Base-by-base conservation (phyloP, 495 filamentous ascomycete genomes). In the Trichoderma reesei region DNA sequence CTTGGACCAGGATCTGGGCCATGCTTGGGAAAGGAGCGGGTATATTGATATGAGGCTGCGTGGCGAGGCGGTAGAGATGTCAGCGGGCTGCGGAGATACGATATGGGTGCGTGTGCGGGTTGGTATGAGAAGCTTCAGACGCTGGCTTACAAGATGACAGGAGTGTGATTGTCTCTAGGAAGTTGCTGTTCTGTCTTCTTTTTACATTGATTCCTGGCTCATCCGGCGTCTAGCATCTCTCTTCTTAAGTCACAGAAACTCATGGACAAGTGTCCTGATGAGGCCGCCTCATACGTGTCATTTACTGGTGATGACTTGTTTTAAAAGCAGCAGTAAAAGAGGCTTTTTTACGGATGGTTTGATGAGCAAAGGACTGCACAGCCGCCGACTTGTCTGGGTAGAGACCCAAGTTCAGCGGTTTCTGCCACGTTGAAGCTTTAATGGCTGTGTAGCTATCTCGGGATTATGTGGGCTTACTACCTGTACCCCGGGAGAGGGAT, bases 231-330 rank as follows among this genome's bases (percentile, higher is more conserved):
- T 26, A 26, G 26, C 26, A 26, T 31, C n/a, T 13, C 16, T 3
- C 51, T 56, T 56, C 31, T 56, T 34, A 56, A 56, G 9, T 48
- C 26, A 34, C 26, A 1, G 26, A 10, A 20, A 34, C 20, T 18
- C 51, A 33, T 56, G 51, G 51, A 56, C 51, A 56, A 56, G 51
- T 56, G 51, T 56, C 51, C 51, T 56, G 51, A 34, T 34, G 51
- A 34, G 18, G 51, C 51, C 34, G 20, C 7, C 51, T 36, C 51
- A 56, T 48, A 56, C 51, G 51, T 56, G 51, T 56, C 51, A 56
- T 56, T 16, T 56, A 56, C 44, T n/a, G 44, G n/a, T 18, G 26
- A 56, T 26, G 26, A 26, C 26, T 26, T 26, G 26, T 1, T 36
- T 36, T 8, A 10, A n/a, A 10, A 56, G 31, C 51, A 56, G 11